These are phyloP conservation scores for Selaginella moellendorffii DNA, from an alignment of 75 land plant species.

Conservation along the genomic window DNA sequence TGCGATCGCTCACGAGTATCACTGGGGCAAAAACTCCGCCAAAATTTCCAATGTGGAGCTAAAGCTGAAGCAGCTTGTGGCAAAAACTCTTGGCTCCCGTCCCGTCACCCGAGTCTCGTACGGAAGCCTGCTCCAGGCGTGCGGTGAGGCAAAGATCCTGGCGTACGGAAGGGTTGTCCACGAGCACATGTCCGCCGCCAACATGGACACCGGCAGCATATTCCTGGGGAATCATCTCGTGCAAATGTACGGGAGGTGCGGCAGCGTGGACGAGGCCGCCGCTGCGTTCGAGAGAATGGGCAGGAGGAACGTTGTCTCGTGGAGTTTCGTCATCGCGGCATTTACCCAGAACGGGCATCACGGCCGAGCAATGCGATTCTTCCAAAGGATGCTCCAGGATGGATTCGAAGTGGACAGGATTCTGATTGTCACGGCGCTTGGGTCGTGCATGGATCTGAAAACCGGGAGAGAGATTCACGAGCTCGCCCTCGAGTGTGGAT, in stretches of 20 bases:
- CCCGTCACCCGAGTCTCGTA: too few relatives aligned
- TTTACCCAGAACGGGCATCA: not conserved
- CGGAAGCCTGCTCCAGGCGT: too few relatives aligned
- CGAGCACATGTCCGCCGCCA: too few relatives aligned
- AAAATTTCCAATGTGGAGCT: too few relatives aligned
- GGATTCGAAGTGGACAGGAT: not conserved
- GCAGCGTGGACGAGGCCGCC: not conserved
- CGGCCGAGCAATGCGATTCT: not conserved
- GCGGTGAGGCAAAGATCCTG: too few relatives aligned
- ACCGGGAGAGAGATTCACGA: constrained; percentile 27
- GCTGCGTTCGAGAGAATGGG: not conserved
- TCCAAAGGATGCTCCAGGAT: not conserved
- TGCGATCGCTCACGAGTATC: too few relatives aligned
- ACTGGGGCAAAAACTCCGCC: too few relatives aligned
- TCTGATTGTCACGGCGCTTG: constrained; percentile 21
- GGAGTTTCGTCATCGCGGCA: not conserved
- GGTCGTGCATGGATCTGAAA: constrained; percentile 30
- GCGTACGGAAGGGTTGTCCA: too few relatives aligned
- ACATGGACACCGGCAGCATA: too few relatives aligned
- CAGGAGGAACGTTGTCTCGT: not conserved
- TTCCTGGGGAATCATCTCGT: not conserved
- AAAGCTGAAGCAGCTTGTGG: too few relatives aligned
- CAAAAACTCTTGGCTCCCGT: too few relatives aligned
- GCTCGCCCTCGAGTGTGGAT: constrained; percentile 14
- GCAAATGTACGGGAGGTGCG: not conserved